A percentile compares a stretch with the other conserved stretches of the same genome.
These are phyloP conservation scores for Didymella exigua DNA, from an alignment of 2,329 filamentous ascomycete genomes.

Conservation along the genomic window DNA sequence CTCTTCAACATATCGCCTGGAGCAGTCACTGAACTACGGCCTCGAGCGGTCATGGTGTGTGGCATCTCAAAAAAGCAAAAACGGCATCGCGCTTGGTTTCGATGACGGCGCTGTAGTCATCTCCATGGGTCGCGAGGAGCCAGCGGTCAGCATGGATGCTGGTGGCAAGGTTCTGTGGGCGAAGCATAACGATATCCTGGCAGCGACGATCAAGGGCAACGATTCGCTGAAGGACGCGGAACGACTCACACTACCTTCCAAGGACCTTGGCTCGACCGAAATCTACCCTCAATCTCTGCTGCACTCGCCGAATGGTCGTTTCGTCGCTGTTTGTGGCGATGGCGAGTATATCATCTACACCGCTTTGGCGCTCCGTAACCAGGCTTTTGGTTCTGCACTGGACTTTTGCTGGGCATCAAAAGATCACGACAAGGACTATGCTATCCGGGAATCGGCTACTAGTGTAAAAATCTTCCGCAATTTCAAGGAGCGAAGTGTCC, in stretches of 20 bases:
- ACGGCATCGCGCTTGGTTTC: slow-evolving; percentile 93
- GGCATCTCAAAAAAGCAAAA: slow-evolving; percentile 90
- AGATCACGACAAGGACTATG: slow-evolving; percentile 98
- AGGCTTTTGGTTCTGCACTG: slow-evolving; percentile 91
- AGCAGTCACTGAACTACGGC: slow-evolving; percentile 95
- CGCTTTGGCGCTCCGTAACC: slow-evolving; percentile 93
- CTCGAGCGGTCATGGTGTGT: slow-evolving; percentile 98
- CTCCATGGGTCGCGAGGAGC: slow-evolving; percentile 96
- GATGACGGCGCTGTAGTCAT: slow-evolving; percentile 97
- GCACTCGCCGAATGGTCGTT: slow-evolving; percentile 94
- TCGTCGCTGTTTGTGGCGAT: slow-evolving; percentile 89
- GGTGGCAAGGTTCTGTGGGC: slow-evolving; percentile 98
- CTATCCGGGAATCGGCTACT: slow-evolving; percentile 90
- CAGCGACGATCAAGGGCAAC: slow-evolving; percentile 90
- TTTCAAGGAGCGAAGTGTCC: slow-evolving; percentile 90
- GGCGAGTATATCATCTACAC: slow-evolving; percentile 99
- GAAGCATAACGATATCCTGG: slow-evolving; percentile 91
- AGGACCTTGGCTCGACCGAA: slow-evolving; percentile 95
- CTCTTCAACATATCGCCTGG: slow-evolving; percentile 93
- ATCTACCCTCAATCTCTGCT: slow-evolving; percentile 93
- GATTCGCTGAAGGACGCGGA: slow-evolving; percentile 89
- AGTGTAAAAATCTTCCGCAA: slow-evolving; percentile 98
- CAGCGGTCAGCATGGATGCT: slow-evolving; percentile 94
- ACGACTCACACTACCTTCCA: slow-evolving; percentile 83
- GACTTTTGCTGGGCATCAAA: slow-evolving; percentile 98